Conservation (phyloP, 768 basidiomycete species). For the Pleurotus eryngii region DNA sequence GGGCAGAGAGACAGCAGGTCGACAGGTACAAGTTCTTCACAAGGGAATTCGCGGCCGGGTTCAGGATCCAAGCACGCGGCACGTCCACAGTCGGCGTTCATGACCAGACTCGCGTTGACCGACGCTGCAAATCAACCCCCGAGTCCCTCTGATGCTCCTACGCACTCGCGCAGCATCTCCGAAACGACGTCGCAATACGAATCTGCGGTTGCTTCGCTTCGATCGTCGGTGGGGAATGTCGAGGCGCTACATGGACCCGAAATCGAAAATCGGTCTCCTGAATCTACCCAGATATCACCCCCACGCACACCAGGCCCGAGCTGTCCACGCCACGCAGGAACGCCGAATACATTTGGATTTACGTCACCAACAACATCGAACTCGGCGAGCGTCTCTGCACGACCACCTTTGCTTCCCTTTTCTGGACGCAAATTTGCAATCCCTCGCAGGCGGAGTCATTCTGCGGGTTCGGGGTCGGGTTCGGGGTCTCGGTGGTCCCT, state of each 20-base stretch:
- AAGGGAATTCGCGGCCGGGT: not conserved
- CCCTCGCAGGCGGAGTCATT: not conserved
- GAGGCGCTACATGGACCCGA: no score
- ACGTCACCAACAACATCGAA: not conserved
- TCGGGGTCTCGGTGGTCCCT: not conserved
- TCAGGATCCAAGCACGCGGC: not conserved
- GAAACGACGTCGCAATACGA: constrained; percentile 2
- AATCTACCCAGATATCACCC: not conserved
- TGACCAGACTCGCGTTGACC: not conserved
- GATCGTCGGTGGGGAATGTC: not conserved
- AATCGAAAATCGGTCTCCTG: not conserved
- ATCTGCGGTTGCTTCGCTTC: not conserved
- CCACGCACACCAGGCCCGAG: not conserved
- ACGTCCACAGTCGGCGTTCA: constrained; percentile 6
- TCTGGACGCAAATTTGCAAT: not conserved
- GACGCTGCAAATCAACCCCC: not conserved
- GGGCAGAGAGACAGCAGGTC: constrained; percentile 4
- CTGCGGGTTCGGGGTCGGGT: not conserved
- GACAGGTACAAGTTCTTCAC: not conserved
- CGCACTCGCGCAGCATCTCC: constrained; percentile 1
- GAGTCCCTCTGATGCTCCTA: constrained; percentile 1
- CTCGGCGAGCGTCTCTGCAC: not conserved
- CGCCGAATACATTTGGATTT: constrained; percentile 4
- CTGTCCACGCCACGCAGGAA: not conserved
- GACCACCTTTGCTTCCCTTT: not conserved